Percentiles rank a stretch among this genome's conserved stretches.
Conservation (phyloP, 371 early-diverging fungal species). For the Mucor mucedo region DNA sequence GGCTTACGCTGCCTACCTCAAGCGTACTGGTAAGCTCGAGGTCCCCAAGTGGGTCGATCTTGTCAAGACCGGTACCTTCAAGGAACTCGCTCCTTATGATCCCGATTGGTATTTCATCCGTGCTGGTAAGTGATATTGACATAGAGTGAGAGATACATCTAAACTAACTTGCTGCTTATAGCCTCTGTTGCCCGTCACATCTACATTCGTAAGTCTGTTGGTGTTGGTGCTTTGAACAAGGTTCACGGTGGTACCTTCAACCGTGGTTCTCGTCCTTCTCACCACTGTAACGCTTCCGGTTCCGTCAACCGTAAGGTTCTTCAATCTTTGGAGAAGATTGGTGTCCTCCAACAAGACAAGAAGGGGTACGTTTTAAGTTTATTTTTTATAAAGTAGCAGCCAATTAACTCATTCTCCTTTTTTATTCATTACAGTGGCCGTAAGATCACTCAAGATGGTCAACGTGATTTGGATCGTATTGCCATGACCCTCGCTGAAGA, state of each 20-base stretch:
- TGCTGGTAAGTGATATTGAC: constrained; percentile 68
- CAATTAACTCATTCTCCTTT: neutral
- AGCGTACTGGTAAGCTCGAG: constrained; percentile 97
- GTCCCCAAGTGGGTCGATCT: constrained; percentile 98
- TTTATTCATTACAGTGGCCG: constrained; percentile 11
- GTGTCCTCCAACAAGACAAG: constrained; percentile 91
- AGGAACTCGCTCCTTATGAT: constrained; percentile 97
- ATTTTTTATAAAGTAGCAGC: neutral
- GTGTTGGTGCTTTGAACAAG: constrained; percentile 95
- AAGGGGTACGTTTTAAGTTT: constrained; percentile 65
- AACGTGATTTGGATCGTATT: constrained; percentile 83
- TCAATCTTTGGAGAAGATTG: constrained; percentile 97
- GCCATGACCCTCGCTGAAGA: constrained; percentile 51
- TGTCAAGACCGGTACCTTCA: constrained; percentile 96
- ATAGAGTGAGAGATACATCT: neutral
- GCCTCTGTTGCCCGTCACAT: constrained; percentile 97
- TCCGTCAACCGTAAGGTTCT: constrained; percentile 94
- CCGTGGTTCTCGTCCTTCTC: constrained; percentile 94
- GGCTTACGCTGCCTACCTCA: constrained; percentile 97
- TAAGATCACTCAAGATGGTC: constrained; percentile 67
- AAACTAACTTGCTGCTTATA: constrained; percentile 27
- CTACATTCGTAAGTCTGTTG: constrained; percentile 94
- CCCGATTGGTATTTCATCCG: constrained; percentile 99
- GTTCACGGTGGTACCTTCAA: constrained; percentile 91
- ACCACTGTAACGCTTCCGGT: constrained; percentile 88